Conservation (phyloP, 2,329 filamentous ascomycete genomes). For the Cordyceps javanica region DNA sequence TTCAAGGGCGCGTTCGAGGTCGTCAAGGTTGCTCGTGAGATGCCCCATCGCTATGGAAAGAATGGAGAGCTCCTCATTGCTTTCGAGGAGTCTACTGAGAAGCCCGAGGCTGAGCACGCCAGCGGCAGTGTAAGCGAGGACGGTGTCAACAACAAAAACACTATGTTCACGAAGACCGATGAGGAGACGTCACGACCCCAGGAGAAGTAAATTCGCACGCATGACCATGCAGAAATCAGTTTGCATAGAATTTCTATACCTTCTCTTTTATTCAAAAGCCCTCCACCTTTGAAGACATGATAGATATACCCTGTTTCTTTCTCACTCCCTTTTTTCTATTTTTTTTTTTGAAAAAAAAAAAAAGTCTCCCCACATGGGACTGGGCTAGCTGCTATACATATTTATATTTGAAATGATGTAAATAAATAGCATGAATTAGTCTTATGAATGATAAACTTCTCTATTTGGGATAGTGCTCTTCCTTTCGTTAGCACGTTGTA, state of each 20-base stretch:
- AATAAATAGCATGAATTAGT: too few relatives aligned
- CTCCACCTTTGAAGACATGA: too few relatives aligned
- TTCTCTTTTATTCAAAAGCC: too few relatives aligned
- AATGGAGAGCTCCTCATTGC: conserved; percentile 50
- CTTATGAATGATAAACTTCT: too few relatives aligned
- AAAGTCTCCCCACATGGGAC: too few relatives aligned
- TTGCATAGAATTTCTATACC: too few relatives aligned
- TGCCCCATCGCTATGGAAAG: conserved; percentile 52
- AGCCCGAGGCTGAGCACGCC: conserved; percentile 21
- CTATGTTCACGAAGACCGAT: conserved; percentile 26
- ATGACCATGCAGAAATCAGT: neutral
- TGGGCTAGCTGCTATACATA: too few relatives aligned
- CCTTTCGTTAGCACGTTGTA: too few relatives aligned
- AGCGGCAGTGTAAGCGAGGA: conserved; percentile 24
- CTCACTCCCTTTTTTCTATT: neutral
- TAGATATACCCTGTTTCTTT: conserved; percentile 13
- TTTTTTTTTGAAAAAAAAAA: too few relatives aligned
- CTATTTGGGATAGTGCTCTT: too few relatives aligned
- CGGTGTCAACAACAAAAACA: conserved; percentile 19
- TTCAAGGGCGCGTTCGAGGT: conserved; percentile 29
- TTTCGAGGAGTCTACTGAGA: conserved; percentile 28
- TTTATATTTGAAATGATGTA: too few relatives aligned
- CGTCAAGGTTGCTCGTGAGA: conserved; percentile 33
- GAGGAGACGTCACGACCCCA: conserved; percentile 27
- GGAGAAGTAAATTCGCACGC: conserved; percentile 9